These are phyloP conservation scores for Mycena venus DNA, from an alignment of 768 basidiomycete genomes.

Conservation along the genomic window DNA sequence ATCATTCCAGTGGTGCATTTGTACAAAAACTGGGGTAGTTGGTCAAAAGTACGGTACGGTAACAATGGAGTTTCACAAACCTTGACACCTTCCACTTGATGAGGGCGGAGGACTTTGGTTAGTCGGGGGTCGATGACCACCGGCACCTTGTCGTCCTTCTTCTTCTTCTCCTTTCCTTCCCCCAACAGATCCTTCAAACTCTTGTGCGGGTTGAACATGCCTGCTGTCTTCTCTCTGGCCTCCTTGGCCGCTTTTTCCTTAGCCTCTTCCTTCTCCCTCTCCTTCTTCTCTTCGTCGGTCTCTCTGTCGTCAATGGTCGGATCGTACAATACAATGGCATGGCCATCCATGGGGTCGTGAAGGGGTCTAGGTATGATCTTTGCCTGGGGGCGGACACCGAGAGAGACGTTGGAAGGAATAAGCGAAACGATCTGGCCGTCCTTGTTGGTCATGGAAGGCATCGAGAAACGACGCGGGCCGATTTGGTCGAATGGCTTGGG, in stretches of 20 bases:
- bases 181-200: slow-evolving; percentile 85
- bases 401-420: slow-evolving; percentile 74
- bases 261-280: slow-evolving; percentile 79
- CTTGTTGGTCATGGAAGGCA: slow-evolving; percentile 84
- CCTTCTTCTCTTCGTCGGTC: slow-evolving; percentile 87
- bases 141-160: slow-evolving; percentile 82
- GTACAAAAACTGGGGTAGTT: slow-evolving; percentile 84
- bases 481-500: slow-evolving; percentile 81
- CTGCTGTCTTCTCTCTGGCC: slow-evolving; percentile 76
- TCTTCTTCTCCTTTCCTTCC: slow-evolving; percentile 76
- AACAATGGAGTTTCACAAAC: slow-evolving; percentile 55
- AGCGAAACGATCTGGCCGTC: slow-evolving; percentile 73
- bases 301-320: slow-evolving; percentile 95
- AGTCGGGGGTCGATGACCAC: slow-evolving; percentile 96
- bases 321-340: slow-evolving; percentile 97
- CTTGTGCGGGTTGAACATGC: slow-evolving; percentile 92
- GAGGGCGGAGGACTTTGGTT: slow-evolving; percentile 90
- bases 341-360: slow-evolving; percentile 98
- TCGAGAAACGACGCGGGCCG: slow-evolving; percentile 75
- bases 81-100: slow-evolving; percentile 99
- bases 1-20: slow-evolving; percentile 95
- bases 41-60: slow-evolving; percentile 16
- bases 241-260: slow-evolving; percentile 74
- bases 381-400: slow-evolving; percentile 87
- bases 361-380: slow-evolving; percentile 90